Conservation (phyloP, 2,329 filamentous ascomycete species). For the Moelleriella libera region DNA sequence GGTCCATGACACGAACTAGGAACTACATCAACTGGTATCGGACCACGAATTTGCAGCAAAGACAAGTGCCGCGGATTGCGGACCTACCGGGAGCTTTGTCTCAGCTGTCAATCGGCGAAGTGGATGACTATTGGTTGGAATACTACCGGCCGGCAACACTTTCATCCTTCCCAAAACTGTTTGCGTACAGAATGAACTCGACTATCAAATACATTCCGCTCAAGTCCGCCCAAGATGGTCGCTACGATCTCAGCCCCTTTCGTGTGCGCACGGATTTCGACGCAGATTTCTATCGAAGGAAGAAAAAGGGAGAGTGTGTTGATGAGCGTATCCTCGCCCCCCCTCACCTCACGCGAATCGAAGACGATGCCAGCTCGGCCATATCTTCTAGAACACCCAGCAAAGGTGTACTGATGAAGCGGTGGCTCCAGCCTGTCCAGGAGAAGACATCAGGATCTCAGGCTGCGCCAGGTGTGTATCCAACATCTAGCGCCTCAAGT, state of each 20-base stretch:
- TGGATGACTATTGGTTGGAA: conserved; percentile 95
- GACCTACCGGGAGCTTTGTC: conserved; percentile 20
- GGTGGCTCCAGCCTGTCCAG: conserved; percentile 43
- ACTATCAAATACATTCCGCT: conserved; percentile 73
- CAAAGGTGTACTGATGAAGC: conserved; percentile 40
- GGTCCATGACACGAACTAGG: conserved; percentile 45
- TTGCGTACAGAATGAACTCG: conserved; percentile 83
- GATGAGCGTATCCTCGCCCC: conserved; percentile 47
- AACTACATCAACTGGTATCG: conserved; percentile 89
- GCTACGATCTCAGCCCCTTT: conserved; percentile 81
- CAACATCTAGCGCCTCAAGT: not conserved
- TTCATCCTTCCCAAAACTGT: conserved; percentile 84
- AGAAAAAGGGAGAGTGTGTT: conserved; percentile 51
- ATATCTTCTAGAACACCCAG: conserved; percentile 22
- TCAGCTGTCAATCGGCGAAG: conserved; percentile 40
- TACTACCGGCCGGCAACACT: conserved; percentile 84
- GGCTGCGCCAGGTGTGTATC: not conserved
- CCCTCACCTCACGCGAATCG: conserved; percentile 12
- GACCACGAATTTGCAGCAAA: conserved; percentile 52
- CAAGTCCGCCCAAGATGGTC: conserved; percentile 55
- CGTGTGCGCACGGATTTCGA: conserved; percentile 56
- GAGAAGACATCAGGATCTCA: conserved; percentile 13
- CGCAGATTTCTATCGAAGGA: conserved; percentile 46
- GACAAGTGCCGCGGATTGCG: conserved; percentile 35
- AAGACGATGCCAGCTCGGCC: conserved; percentile 26